Evolutionary conservation across 176 grass and related monocot species (phyloP), one percentile per base, ranked within the genome.

Genomic region (Oryza longistaminata): DNA sequence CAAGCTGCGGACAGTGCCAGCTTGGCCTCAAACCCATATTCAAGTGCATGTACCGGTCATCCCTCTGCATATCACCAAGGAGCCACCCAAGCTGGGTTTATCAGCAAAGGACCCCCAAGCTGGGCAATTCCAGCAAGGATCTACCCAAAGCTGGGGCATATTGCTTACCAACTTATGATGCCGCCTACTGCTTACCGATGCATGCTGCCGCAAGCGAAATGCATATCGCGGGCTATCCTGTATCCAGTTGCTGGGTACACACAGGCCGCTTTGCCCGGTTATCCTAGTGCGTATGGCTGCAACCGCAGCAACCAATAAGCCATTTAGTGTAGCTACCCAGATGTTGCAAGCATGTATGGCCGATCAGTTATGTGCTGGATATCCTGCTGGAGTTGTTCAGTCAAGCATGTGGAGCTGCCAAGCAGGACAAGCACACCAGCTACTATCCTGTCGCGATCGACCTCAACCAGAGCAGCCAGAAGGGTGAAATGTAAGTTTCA

Each of bases 171-270:
- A 66, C 45, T 69, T 87, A 83, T 78, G 84, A 86, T 74, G 49
- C 82, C 31, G 46, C n/a, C 83, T 49, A 70, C 42, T 5, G 48
- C 84, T 79, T 90, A 90, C 11, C 87, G 77, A 35, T 75, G 76
- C 82, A 89, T 39, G 52, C 66, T 78, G 75, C n/a, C 66, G 0
- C 75, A 78, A 79, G 76, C 82, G n/a, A 40, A 81, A 15, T 11
- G 34, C 84, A 8, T 90, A 90, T n/a, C 6, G 46, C 74, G 2
- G 80, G 68, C 39, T 90, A 90, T 72, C 55, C 88, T 74, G 88
- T 94, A 94, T 81, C 81, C 81, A 52, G 75, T 79, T 84, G 72
- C 89, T 42, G 53, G 79, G 6, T 91, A 93, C 16, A 74, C 82
- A 16, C 92, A 93, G 64, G 49, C 68, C 24, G 58, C 69, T 24